Percentiles rank a stretch among this genome's conserved stretches.
Evolutionary conservation across 495 filamentous ascomycete genomes (phyloP).

Genomic region (Cercophora sp.): DNA sequence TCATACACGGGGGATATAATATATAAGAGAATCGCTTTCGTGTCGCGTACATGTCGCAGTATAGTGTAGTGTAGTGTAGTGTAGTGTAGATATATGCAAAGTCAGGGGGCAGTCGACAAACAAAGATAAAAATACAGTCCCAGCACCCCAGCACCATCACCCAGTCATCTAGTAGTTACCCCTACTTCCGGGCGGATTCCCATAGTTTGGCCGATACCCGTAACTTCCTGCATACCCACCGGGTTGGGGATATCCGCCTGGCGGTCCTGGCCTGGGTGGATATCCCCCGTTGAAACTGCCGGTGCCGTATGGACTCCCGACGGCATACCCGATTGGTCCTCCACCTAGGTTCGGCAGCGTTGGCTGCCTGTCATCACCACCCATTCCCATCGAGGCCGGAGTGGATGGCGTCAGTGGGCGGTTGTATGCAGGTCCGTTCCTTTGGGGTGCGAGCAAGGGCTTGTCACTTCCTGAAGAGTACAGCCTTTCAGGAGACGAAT

Average conservation of each 20-base stretch:
- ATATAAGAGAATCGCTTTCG: too few relatives aligned
- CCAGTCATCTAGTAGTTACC: background rate
- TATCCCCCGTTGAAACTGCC: slow-evolving; percentile 15
- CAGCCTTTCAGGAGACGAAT: slow-evolving; percentile 16
- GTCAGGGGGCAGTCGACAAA: too few relatives aligned
- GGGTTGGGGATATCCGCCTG: background rate
- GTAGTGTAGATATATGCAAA: too few relatives aligned
- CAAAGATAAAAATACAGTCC: slow-evolving; percentile 10
- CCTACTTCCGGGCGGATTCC: background rate
- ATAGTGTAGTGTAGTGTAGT: too few relatives aligned
- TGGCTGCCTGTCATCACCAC: slow-evolving; percentile 26
- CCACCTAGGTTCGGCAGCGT: slow-evolving; percentile 25
- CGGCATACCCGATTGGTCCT: slow-evolving; percentile 6
- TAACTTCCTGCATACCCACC: slow-evolving; percentile 2
- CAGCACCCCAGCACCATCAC: background rate
- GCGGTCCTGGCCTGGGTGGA: background rate
- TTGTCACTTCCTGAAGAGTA: slow-evolving; percentile 13
- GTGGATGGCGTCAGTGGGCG: slow-evolving; percentile 32
- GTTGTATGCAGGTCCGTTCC: slow-evolving; percentile 11
- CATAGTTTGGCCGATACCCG: slow-evolving; percentile 1
- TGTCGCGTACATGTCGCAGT: too few relatives aligned
- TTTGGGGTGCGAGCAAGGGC: background rate
- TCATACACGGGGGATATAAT: too few relatives aligned
- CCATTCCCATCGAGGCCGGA: slow-evolving; percentile 7
- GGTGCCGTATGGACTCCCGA: too few relatives aligned